A percentile compares a stretch with the other conserved stretches of the same genome.
Conservation (phyloP, 352 stramenopile genomes). For the Globisporangium emineosum region DNA sequence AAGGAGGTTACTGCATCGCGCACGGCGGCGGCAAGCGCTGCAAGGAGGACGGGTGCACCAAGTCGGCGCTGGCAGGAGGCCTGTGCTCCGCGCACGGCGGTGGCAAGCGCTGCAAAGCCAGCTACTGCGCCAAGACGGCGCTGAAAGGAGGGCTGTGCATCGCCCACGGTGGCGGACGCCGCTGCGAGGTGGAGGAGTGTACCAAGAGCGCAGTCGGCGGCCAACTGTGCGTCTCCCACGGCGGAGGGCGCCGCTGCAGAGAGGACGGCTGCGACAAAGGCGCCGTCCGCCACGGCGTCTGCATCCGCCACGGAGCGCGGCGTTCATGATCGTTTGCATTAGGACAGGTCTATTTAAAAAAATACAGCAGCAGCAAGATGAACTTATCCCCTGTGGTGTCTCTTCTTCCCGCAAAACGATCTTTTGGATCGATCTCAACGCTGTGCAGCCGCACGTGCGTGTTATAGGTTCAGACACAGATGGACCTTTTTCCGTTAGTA, state of each 20-base stretch:
- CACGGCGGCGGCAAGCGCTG: conserved; percentile 82
- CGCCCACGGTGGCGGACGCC: conserved; percentile 54
- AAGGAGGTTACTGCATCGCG: conserved; percentile 70
- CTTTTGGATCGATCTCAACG: neutral
- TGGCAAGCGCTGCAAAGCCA: conserved; percentile 50
- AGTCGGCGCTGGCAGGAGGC: conserved; percentile 59
- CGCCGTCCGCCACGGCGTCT: conserved; percentile 64
- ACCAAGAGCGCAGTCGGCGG: conserved; percentile 61
- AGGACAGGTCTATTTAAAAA: conserved; percentile 8
- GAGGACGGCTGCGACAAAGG: conserved; percentile 63
- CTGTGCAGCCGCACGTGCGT: neutral
- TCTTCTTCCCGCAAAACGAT: neutral
- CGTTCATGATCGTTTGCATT: neutral
- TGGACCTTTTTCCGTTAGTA: conserved; percentile 1
- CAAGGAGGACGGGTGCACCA: conserved; percentile 52
- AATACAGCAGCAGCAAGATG: conserved; percentile 2
- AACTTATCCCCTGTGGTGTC: neutral
- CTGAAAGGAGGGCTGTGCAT: conserved; percentile 66
- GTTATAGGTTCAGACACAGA: neutral
- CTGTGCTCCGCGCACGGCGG: conserved; percentile 71
- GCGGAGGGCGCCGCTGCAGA: conserved; percentile 55
- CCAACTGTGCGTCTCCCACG: conserved; percentile 59
- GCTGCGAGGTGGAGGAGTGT: conserved; percentile 47
- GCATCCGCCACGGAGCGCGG: conserved; percentile 53
- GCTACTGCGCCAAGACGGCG: conserved; percentile 57